phyloP scores from a whole-genome alignment of 2,329 filamentous ascomycete species.

The Sarocladium strictum region DNA sequence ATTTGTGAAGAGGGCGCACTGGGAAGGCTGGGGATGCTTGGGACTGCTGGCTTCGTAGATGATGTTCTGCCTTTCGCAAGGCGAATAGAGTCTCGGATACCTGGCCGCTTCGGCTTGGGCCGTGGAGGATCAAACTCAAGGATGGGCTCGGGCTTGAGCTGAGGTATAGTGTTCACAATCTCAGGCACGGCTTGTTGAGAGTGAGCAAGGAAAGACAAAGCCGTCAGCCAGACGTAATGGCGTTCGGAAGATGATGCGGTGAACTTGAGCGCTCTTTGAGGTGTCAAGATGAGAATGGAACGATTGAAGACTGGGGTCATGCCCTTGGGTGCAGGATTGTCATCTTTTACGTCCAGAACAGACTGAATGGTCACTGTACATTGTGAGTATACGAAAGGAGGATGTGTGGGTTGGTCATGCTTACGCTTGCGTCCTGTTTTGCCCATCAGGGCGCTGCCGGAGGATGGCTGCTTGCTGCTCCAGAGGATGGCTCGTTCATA shows the following conservation, averaged over 20 bases:
- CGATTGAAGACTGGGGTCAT: constrained; percentile 68
- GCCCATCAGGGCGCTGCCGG: constrained; percentile 80
- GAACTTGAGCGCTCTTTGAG: constrained; percentile 90
- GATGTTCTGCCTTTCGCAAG: constrained; percentile 68
- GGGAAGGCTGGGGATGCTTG: constrained; percentile 20
- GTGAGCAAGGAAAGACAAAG: constrained; percentile 89
- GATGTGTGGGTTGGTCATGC: constrained; percentile 31
- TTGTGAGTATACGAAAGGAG: constrained; percentile 22
- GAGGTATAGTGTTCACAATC: constrained; percentile 49
- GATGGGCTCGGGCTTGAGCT: constrained; percentile 29
- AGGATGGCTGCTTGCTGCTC: constrained; percentile 95
- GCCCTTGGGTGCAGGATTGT: constrained; percentile 76
- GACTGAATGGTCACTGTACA: constrained; percentile 82
- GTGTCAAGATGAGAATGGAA: constrained; percentile 91
- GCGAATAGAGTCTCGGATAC: constrained; percentile 83
- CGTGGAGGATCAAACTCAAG: constrained; percentile 46
- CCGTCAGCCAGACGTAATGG: constrained; percentile 92
- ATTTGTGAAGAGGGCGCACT: constrained; percentile 30
- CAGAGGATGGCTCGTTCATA: constrained; percentile 96
- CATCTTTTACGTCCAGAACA: constrained; percentile 93
- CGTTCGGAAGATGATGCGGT: constrained; percentile 77
- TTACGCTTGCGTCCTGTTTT: constrained; percentile 92
- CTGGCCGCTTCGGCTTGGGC: constrained; percentile 41
- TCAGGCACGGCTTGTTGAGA: constrained; percentile 78
- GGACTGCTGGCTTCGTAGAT: constrained; percentile 30